Evolutionary conservation across 257 asterid species (phyloP).

Genomic region (Nicotiana undulata): DNA sequence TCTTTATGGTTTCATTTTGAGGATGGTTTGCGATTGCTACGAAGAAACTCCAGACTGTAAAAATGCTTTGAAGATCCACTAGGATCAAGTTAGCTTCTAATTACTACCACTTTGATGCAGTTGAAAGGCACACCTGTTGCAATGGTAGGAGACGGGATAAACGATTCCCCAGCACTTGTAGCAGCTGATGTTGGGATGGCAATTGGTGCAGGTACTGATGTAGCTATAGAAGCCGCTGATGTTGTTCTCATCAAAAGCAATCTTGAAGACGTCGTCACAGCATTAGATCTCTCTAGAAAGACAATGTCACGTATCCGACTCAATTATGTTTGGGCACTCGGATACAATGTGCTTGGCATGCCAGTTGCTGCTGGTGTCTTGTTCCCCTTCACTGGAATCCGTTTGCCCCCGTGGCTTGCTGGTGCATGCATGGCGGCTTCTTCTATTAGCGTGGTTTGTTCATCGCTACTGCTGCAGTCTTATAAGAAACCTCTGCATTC

Average conservation of each 20-base stretch:
- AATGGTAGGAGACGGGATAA: constrained; percentile 94
- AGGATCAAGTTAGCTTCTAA: background rate
- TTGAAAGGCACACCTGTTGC: constrained; percentile 72
- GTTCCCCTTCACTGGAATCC: constrained; percentile 74
- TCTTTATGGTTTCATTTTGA: background rate
- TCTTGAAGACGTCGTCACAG: constrained; percentile 80
- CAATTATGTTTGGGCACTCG: constrained; percentile 89
- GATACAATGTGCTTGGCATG: constrained; percentile 80
- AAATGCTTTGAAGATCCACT: background rate
- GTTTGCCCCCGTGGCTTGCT: constrained; percentile 94
- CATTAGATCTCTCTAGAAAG: constrained; percentile 79
- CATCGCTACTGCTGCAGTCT: constrained; percentile 72
- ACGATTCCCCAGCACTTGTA: constrained; percentile 83
- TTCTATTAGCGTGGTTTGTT: constrained; percentile 79
- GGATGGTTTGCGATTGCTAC: background rate
- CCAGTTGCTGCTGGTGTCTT: constrained; percentile 87
- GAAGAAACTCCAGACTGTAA: background rate
- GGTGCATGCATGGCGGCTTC: constrained; percentile 99
- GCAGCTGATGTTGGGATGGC: constrained; percentile 99
- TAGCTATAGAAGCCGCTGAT: constrained; percentile 96
- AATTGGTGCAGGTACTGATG: constrained; percentile 92
- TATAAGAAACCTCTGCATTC: constrained; percentile 61
- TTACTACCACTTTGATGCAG: constrained; percentile 31
- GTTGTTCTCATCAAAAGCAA: constrained; percentile 80
- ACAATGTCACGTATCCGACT: constrained; percentile 73